Evolutionary conservation across 805 yeast species (phyloP), one percentile per base, ranked within the genome.

Genomic region (Priceomyces medius): DNA sequence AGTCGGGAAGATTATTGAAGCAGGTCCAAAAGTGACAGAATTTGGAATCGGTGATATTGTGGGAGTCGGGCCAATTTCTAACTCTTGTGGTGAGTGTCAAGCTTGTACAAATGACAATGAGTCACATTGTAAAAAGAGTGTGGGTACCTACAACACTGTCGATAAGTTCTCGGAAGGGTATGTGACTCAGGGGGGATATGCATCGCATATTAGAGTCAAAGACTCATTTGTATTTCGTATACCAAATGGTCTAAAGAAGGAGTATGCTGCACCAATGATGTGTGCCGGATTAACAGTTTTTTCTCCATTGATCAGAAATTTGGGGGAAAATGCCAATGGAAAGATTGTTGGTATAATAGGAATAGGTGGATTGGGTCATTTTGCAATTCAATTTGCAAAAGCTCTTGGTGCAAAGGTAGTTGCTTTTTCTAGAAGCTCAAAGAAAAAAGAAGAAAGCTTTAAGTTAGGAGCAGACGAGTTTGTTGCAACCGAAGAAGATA

Each of bases 51-150:
- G 95, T 40, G 83, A 88, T 48, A 71, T 87, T 47, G 95, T 84
- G 19, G 96, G 93, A 38, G 75, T 85, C 37, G 95, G 95, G 52
- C 91, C 93, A 17, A 80, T 76, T 54, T 68, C 74, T 17, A 68
- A 65, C 38, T 68, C 84, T 20, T 86, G 95, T 67, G 64, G 74
- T 44, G 68, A 76, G 13, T 87, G 96, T 65, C 51, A 67, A 37
- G 68, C 79, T 55, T 87, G 80, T 53, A 35, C 49, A 7, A n/a
- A 37, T 23, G 59, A 59, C 39, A 57, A 62, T 44, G 73, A 71
- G 49, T 67, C 65, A 42, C 78, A 77, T 66, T 86, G 95, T 66
- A 41, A 47, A 12, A 57, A 69, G 13, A 60, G 64, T 37, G 70
- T 69, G 27, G 51, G 56, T 32, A 85, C 91, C 13, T 85, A 83